phyloP scores from a whole-genome alignment of 805 yeast species.

The Barnettozyma populi region DNA sequence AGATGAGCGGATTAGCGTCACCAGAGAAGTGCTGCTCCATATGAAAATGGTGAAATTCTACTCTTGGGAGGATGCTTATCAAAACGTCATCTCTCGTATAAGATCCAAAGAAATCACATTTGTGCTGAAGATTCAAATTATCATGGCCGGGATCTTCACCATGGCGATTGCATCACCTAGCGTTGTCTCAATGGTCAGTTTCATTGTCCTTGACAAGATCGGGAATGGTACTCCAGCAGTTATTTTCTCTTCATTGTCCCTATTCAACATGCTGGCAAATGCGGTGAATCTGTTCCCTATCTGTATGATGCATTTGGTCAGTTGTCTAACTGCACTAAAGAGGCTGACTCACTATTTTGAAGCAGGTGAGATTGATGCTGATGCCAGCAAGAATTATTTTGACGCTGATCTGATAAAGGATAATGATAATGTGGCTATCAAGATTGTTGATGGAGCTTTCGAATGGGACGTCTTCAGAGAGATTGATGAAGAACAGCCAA shows the following conservation, averaged over 20 bases:
- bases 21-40: slow-evolving; percentile 53
- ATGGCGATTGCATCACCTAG: slow-evolving; percentile 43
- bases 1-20: slow-evolving; percentile 54
- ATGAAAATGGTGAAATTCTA: slow-evolving; percentile 70
- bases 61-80: slow-evolving; percentile 79
- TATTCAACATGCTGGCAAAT: slow-evolving; percentile 52
- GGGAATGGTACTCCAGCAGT: slow-evolving; percentile 47
- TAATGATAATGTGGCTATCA: slow-evolving; percentile 35
- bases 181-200: slow-evolving; percentile 48
- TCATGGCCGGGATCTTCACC: slow-evolving; percentile 50
- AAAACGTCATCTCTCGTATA: slow-evolving; percentile 40
- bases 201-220: slow-evolving; percentile 33
- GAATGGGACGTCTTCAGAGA: slow-evolving; percentile 49
- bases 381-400: slow-evolving; percentile 30
- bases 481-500: not conserved
- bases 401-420: slow-evolving; percentile 12
- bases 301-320: slow-evolving; percentile 52
- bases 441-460: slow-evolving; percentile 47
- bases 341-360: slow-evolving; percentile 51
- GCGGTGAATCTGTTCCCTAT: slow-evolving; percentile 54
- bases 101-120: slow-evolving; percentile 52
- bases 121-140: slow-evolving; percentile 49
- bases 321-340: slow-evolving; percentile 52
- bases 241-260: slow-evolving; percentile 61
- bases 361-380: slow-evolving; percentile 37